phyloP scores from a whole-genome alignment of 169 alveolate genomes.

The Cytauxzoon felis region DNA sequence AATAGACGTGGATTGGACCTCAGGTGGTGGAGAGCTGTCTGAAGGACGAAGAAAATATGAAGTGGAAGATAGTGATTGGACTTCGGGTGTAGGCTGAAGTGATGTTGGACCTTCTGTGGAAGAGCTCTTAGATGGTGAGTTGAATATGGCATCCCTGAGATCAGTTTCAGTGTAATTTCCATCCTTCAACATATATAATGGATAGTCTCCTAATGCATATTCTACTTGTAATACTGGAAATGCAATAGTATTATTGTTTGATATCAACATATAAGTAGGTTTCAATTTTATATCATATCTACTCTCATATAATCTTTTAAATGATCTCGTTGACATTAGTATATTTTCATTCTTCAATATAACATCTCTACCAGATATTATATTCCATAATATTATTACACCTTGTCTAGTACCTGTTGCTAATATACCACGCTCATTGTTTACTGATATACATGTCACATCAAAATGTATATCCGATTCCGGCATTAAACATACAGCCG shows the following conservation, averaged over 20 bases:
- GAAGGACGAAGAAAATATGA: background rate
- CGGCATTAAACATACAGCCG: slow-evolving; percentile 41
- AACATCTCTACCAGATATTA: slow-evolving; percentile 4
- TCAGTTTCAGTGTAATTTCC: background rate
- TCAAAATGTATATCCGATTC: slow-evolving; percentile 28
- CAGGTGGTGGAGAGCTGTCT: slow-evolving; percentile 2
- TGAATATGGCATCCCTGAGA: too few relatives aligned
- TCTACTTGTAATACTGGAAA: slow-evolving; percentile 55
- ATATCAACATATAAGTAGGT: slow-evolving; percentile 29
- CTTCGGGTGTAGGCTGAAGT: too few relatives aligned
- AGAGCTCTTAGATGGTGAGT: too few relatives aligned
- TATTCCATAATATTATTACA: slow-evolving; percentile 40
- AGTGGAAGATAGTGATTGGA: too few relatives aligned
- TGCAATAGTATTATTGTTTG: slow-evolving; percentile 60
- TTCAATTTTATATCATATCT: slow-evolving; percentile 8
- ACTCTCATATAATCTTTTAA: slow-evolving; percentile 32
- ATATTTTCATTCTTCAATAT: background rate
- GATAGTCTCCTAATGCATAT: slow-evolving; percentile 40
- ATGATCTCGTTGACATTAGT: slow-evolving; percentile 1
- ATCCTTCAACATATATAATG: background rate
- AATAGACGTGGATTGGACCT: too few relatives aligned
- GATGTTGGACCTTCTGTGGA: too few relatives aligned
- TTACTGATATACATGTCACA: slow-evolving; percentile 41
- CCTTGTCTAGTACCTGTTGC: slow-evolving; percentile 62
- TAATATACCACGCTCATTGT: slow-evolving; percentile 6